phyloP scores from a whole-genome alignment of 768 basidiomycete genomes.

The Boletus sensibilis region DNA sequence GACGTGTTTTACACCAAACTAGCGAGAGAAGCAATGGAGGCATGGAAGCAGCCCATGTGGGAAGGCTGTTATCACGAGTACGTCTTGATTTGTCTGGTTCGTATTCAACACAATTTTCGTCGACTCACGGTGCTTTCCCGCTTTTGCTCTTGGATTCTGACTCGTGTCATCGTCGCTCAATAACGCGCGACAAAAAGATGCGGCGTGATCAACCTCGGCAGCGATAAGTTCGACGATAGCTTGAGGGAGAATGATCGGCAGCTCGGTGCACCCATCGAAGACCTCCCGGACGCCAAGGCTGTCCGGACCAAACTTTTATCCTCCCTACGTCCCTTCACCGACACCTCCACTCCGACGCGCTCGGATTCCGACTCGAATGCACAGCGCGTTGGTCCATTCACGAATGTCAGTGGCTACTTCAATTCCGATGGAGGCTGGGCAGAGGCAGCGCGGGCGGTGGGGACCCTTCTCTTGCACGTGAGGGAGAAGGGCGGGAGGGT shows the following conservation, averaged over 20 bases:
- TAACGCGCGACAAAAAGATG: constrained; percentile 13
- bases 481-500: constrained; percentile 59
- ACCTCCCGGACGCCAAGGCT: constrained; percentile 15
- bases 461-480: constrained; percentile 54
- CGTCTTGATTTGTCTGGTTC: constrained; percentile 25
- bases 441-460: constrained; percentile 66
- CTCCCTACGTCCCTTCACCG: constrained; percentile 1
- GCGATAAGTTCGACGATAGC: constrained; percentile 44
- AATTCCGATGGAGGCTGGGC: constrained; percentile 87
- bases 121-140: background rate
- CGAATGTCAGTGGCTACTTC: constrained; percentile 51
- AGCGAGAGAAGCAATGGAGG: constrained; percentile 70
- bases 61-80: constrained; percentile 82
- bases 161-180: background rate
- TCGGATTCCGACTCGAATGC: background rate
- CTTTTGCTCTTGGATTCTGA: background rate
- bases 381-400: constrained; percentile 18
- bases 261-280: constrained; percentile 50
- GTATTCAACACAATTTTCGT: background rate
- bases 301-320: constrained; percentile 19
- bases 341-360: background rate
- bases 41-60: constrained; percentile 75
- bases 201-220: constrained; percentile 27
- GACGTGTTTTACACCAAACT: constrained; percentile 69
- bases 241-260: constrained; percentile 63